Percentiles rank a stretch among this genome's conserved stretches.
phyloP scores from a whole-genome alignment of 306 rosid genomes.

The Cicer arietinum region DNA sequence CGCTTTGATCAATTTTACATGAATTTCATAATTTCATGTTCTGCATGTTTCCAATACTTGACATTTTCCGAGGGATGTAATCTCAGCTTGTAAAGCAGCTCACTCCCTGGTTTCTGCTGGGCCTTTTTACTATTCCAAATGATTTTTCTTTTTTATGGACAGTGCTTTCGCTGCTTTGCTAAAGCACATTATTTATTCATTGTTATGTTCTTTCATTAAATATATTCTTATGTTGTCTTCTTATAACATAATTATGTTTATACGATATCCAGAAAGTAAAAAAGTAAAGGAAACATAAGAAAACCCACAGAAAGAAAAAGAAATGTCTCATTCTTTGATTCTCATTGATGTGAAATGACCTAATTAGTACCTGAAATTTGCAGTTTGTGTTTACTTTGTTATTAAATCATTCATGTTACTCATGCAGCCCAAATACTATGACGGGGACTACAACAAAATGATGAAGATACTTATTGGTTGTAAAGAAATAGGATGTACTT shows the following conservation, averaged over 20 bases:
- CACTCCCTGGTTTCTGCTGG: constrained; percentile 10
- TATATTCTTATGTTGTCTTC: no score
- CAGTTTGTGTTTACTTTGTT: background rate
- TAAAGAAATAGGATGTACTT: constrained; percentile 74
- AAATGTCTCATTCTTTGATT: constrained; percentile 12
- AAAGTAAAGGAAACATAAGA: background rate
- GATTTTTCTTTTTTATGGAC: constrained; percentile 20
- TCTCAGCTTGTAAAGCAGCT: constrained; percentile 25
- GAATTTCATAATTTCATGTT: constrained; percentile 31
- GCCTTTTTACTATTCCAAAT: background rate
- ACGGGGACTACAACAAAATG: constrained; percentile 80
- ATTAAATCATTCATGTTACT: constrained; percentile 2
- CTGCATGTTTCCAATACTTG: background rate
- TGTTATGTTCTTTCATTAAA: no score
- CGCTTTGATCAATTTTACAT: constrained; percentile 27
- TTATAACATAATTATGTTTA: no score
- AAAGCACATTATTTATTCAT: no score
- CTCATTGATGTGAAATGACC: background rate
- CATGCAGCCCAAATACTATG: constrained; percentile 87
- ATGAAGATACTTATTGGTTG: constrained; percentile 68
- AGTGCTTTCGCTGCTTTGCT: background rate
- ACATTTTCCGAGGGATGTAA: constrained; percentile 12
- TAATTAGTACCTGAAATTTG: background rate
- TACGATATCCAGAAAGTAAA: no score
- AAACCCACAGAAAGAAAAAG: background rate